Base-by-base conservation (phyloP, 352 stramenopile species). In the Blastocystis sp. region DNA sequence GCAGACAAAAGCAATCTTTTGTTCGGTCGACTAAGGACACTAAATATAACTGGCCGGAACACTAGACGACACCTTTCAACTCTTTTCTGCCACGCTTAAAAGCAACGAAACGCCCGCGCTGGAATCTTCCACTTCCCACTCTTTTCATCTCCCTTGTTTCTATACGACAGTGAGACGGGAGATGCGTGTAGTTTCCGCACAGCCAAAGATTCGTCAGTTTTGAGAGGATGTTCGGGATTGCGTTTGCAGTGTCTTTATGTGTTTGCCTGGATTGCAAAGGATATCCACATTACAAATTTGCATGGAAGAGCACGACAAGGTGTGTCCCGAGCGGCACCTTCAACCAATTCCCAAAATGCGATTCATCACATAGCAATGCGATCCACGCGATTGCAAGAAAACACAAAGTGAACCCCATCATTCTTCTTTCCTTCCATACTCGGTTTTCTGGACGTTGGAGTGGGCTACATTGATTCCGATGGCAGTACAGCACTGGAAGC, bases 221-320 rank as follows among this genome's bases (percentile, higher is more conserved):
- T n/a, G n/a, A n/a, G n/a, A n/a, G n/a, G n/a, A n/a, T n/a, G n/a
- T n/a, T n/a, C n/a, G n/a, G n/a, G n/a, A n/a, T n/a, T 62, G 55
- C n/a, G 19, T 62, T 62, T 19, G n/a, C n/a, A 62, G n/a, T 62
- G 16, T 24, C 55, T 24, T 62, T 62, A 19, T 62, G 55, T 24
- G 55, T 62, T 62, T 62, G 19, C 16, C 19, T 62, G 55, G 55
- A 62, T 62, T 62, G 55, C 19, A n/a, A 62, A 62, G 55, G 55
- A 62, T 19, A 62, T 62, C 55, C 55, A 62, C 16, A 62, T 62
- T n/a, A n/a, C n/a, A n/a, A n/a, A n/a, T n/a, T n/a, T n/a, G n/a
- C n/a, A n/a, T n/a, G n/a, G n/a, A n/a, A 62, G 19, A 62, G n/a
- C 55, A 24, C 55, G 16, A 62, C 16, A 62, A 62, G 19, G 19